Percentiles rank a stretch among this genome's conserved stretches.
Conservation (phyloP, 306 rosid species). For the Cicer bijugum region DNA sequence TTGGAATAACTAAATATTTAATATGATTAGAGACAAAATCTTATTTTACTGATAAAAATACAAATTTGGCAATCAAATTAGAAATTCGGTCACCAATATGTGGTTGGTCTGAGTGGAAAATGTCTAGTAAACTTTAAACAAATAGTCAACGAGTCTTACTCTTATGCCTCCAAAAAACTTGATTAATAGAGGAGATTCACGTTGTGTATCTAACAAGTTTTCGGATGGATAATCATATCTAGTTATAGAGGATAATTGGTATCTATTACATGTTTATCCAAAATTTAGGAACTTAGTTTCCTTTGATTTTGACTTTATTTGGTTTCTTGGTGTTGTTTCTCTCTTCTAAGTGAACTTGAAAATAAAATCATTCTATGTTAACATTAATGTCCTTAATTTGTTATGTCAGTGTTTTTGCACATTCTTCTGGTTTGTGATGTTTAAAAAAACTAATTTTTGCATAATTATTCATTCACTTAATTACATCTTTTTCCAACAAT, state of each 20-base stretch:
- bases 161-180: background rate
- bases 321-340: background rate
- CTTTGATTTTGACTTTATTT: too few relatives aligned
- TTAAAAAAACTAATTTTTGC: background rate
- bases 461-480: background rate
- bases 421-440: background rate
- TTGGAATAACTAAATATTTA: too few relatives aligned
- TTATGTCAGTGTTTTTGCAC: background rate
- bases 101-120: background rate
- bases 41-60: too few relatives aligned
- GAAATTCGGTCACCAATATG: too few relatives aligned
- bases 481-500: background rate
- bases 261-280: background rate
- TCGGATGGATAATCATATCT: too few relatives aligned
- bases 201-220: too few relatives aligned
- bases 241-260: too few relatives aligned
- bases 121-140: background rate
- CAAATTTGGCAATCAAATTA: too few relatives aligned
- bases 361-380: too few relatives aligned
- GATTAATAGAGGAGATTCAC: background rate
- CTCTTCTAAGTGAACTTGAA: background rate
- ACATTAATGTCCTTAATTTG: background rate
- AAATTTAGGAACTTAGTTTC: background rate
- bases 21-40: too few relatives aligned
- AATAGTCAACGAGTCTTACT: background rate